Evolutionary conservation across 2,329 filamentous ascomycete species (phyloP), one percentile per base, ranked within the genome.

Genomic region (Trichoderma gracile): DNA sequence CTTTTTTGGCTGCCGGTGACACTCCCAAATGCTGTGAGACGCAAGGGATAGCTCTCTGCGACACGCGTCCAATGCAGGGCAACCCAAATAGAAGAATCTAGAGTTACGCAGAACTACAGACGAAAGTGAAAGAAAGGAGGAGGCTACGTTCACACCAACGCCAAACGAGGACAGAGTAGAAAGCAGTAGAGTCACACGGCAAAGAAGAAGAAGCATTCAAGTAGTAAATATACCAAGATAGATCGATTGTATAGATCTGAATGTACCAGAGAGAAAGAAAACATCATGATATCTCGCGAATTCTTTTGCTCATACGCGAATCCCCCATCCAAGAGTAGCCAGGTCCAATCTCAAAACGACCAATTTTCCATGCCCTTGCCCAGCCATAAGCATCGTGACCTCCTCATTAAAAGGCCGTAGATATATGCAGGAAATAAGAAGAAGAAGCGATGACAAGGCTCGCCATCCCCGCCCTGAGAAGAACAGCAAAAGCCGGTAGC

Each of bases 321-420:
- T n/a, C 14, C 46, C 38, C 30, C 30, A 3, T 14, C 23, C 46
- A 9, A 15, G 17, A 30, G 30, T 52, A 50, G 27, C 43, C 21
- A 49, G n/a, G 8, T 30, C 42, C 27, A 9, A 7, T n/a, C 5
- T 17, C 1, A 6, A 43, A 43, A 52, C 55, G 54, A 60, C 46
- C 53, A 25, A 12, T 33, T 47, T 55, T 43, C 38, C 43, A 38
- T 19, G 49, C 49, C 38, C 33, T 38, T 27, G 15, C 19, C 47
- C 45, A 25, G 14, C 19, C 27, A 45, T 56, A 30, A 50, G 42
- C 38, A 14, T 65, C 56, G 50, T 56, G 49, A 49, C 56, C 63
- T 60, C 63, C 63, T 65, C 56, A 65, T 65, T 65, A 65, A 38
- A 38, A 33, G 42, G 52, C 57, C 54, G 33, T 64, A 60, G 30